These are phyloP conservation scores for Zoysia pacifica DNA, from an alignment of 176 grass and related monocot genomes.

Conservation along the genomic window DNA sequence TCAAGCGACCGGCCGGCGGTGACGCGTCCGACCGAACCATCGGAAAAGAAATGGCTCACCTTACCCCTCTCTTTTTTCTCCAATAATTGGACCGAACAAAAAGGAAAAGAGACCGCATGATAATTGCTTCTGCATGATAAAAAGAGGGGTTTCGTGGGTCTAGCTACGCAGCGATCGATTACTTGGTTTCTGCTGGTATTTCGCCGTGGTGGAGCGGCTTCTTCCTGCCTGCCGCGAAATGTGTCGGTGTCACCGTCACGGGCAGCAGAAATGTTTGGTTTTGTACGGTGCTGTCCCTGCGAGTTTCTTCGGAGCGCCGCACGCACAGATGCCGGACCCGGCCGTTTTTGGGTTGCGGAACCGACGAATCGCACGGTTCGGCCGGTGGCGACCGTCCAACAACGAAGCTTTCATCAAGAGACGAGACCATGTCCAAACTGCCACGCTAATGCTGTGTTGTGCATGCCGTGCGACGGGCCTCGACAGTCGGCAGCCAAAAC, in stretches of 20 bases:
- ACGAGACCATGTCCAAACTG: background rate
- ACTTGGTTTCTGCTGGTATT: background rate
- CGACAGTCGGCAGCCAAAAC: background rate
- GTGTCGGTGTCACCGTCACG: no score
- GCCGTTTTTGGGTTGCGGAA: slow-evolving; percentile 22
- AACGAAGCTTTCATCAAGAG: background rate
- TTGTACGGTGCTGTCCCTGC: slow-evolving; percentile 22
- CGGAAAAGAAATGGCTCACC: slow-evolving; percentile 26
- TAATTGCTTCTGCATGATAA: background rate
- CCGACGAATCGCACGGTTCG: background rate
- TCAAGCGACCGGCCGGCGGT: background rate
- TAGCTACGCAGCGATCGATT: background rate
- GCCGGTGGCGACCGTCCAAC: slow-evolving; percentile 38
- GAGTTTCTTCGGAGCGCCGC: background rate
- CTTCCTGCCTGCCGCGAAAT: no score
- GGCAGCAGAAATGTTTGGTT: no score
- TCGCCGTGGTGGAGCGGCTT: no score
- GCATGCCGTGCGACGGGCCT: background rate
- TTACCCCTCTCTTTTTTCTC: background rate
- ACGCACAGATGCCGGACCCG: background rate
- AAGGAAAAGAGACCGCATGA: background rate
- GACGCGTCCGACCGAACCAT: slow-evolving; percentile 21
- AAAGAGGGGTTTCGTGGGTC: background rate
- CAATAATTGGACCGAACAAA: slow-evolving; percentile 9
- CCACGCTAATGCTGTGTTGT: background rate